Base-by-base conservation (phyloP, 768 basidiomycete species). In the Suillus clintonianus region DNA sequence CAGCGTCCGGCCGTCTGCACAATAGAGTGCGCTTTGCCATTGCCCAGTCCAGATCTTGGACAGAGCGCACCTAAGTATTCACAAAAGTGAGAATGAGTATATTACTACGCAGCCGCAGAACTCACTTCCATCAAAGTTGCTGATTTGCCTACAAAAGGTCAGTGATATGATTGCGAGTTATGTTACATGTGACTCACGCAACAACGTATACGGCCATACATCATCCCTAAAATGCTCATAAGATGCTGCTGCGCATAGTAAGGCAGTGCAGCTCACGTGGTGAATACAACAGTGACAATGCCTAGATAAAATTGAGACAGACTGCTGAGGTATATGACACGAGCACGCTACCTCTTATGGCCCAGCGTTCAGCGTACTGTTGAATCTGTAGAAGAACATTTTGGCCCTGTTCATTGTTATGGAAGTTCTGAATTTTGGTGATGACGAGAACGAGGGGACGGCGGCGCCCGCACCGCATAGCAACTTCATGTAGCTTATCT, bases 401-500 rank as follows among this genome's bases (percentile, higher is more conserved):
- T 65, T 83, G 81, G 0, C 94, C 93, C 32, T 86, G 87, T 11
- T 90, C 90, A 66, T 93, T 86, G 67, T 94, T 91, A 62, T 87
- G 84, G 75, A 91, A 88, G 71, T 83, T 84, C 67, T 91, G 89
- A 5, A 87, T 76, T 73, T 94, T 95, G 77, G 94, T 94, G 71
- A 97, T 80, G 51, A 94, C 85, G 34, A 97, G 79, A 0, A 95
- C 88, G 6, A 95, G 79, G 0, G 94, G 94, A 59, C 86, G 82
- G 4, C 86, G 84, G 47, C 77, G 76, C 43, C 89, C 81, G 68
- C 81, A 85, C 43, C 84, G 77, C 62, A 97, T 80, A 0, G 94
- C 94, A 30, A 95, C 92, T 71, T 95, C 94, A 73, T 92, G 88
- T 3, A 93, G 80, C 72, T 95, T 95, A 73, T 89, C 92, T 76